Conservation (phyloP, 2,329 filamentous ascomycete species). For the Beauveria sp. region DNA sequence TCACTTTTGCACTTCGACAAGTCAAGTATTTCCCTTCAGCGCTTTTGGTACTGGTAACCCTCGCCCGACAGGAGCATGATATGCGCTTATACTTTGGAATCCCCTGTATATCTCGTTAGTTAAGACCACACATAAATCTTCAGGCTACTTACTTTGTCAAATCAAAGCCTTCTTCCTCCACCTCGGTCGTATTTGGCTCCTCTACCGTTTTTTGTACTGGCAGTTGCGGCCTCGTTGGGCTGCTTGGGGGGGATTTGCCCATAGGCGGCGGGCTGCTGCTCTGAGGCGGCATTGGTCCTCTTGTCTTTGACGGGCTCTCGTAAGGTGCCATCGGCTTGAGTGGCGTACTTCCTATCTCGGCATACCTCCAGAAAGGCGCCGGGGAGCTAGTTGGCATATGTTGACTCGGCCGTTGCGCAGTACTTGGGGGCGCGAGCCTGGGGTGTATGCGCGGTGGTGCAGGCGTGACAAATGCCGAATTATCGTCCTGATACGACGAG, state of each 20-base stretch:
- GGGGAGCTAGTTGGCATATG: conserved; percentile 82
- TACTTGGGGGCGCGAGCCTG: conserved; percentile 69
- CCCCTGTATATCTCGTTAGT: conserved; percentile 35
- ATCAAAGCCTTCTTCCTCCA: conserved; percentile 46
- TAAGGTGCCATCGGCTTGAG: conserved; percentile 42
- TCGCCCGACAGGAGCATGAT: conserved; percentile 47
- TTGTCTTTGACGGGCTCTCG: conserved; percentile 52
- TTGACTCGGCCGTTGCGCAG: conserved; percentile 71
- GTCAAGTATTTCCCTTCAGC: conserved; percentile 27
- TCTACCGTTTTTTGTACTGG: conserved; percentile 17
- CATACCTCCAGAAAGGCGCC: conserved; percentile 83
- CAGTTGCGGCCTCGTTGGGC: conserved; percentile 39
- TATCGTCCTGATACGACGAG: conserved; percentile 55
- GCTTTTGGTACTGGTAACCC: conserved; percentile 37
- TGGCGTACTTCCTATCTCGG: conserved; percentile 68
- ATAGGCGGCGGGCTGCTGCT: conserved; percentile 51
- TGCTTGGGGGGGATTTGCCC: conserved; percentile 44
- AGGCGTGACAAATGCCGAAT: conserved; percentile 58
- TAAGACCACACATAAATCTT: neutral
- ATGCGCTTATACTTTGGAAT: conserved; percentile 58
- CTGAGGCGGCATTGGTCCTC: conserved; percentile 33
- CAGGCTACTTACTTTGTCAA: conserved; percentile 45
- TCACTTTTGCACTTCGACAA: no score
- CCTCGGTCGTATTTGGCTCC: conserved; percentile 20
- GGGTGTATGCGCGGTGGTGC: conserved; percentile 67